Evolutionary conservation across 2,329 filamentous ascomycete genomes (phyloP).

Genomic region (Pestalotiopsis sp.): DNA sequence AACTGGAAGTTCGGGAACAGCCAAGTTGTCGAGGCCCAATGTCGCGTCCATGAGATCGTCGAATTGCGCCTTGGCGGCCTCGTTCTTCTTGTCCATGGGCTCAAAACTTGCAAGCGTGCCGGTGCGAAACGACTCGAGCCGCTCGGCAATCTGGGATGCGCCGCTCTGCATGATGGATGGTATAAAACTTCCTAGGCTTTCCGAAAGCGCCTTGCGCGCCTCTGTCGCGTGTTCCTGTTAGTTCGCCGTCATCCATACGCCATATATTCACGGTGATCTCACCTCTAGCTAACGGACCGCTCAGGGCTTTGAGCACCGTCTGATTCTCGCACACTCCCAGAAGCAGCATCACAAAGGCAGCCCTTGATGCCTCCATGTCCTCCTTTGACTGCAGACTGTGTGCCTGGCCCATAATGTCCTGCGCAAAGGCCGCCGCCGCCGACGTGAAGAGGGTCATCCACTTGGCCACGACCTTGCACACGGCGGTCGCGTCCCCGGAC

Average conservation of each 20-base stretch:
- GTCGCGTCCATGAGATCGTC: slow-evolving; percentile 61
- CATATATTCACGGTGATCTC: slow-evolving; percentile 20
- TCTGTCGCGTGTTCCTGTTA: slow-evolving; percentile 32
- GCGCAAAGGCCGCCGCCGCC: slow-evolving; percentile 49
- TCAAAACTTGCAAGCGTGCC: slow-evolving; percentile 59
- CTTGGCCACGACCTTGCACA: slow-evolving; percentile 52
- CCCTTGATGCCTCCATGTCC: slow-evolving; percentile 63
- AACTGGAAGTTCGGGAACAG: slow-evolving; percentile 66
- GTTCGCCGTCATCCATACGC: slow-evolving; percentile 8
- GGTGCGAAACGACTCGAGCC: slow-evolving; percentile 60
- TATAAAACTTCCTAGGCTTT: slow-evolving; percentile 56
- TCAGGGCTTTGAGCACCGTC: slow-evolving; percentile 55
- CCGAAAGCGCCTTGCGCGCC: slow-evolving; percentile 50
- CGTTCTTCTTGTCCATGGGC: slow-evolving; percentile 54
- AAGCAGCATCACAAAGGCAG: slow-evolving; percentile 66
- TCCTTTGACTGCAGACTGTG: slow-evolving; percentile 49
- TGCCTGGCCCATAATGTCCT: slow-evolving; percentile 49
- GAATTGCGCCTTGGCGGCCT: slow-evolving; percentile 51
- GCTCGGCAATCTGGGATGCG: slow-evolving; percentile 54
- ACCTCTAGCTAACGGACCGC: slow-evolving; percentile 57
- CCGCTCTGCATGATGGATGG: slow-evolving; percentile 56
- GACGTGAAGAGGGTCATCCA: slow-evolving; percentile 64
- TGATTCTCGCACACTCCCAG: slow-evolving; percentile 64
- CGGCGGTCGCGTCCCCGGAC: slow-evolving; percentile 49
- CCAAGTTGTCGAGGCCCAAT: slow-evolving; percentile 57